Evolutionary conservation across 208 protist species (phyloP), one percentile per base, ranked within the genome.

Genomic region (Leishmania lainsoni): DNA sequence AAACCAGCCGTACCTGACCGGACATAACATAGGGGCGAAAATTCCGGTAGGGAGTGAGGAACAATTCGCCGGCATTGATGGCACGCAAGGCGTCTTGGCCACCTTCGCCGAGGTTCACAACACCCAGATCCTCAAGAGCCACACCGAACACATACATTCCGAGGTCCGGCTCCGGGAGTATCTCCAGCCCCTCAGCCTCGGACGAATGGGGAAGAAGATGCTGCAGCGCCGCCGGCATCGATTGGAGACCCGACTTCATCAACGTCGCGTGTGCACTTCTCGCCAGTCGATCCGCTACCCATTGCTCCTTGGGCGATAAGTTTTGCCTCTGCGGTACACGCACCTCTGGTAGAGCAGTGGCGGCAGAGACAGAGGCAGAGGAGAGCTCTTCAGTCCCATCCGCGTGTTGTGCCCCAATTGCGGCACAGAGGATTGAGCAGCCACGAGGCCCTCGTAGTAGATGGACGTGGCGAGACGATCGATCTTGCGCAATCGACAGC

Each of bases 401-500:
- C 58, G 59, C 20, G 48, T 49, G 49, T 2, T 51, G 45, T 26
- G 42, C 26, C 9, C 70, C 69, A 61, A 63, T 58, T 39, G 22
- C 49, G 51, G 17, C 84, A 32, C 35, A 54, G 68, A 73, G 39
- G 78, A 71, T 71, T 87, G 83, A 63, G 78, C 84, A 35, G 86
- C 79, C 74, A 78, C 75, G 29, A 86, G 75, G 0, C 87, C 87
- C 61, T 97, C 94, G 80, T 96, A 95, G 80, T 84, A 90, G 61
- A 97, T 91, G 29, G 91, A 81, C 17, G 77, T 78, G 58, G 88
- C 85, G 4, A 97, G 89, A 16, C 81, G 71, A 66, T 96, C 91
- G 79, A 97, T 95, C 79, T 97, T 97, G 54, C 88, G 89, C 75
- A 97, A 73, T 6, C 94, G 91, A 45, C 91, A 92, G 22, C 94